A percentile compares a stretch with the other conserved stretches of the same genome.
Evolutionary conservation across 2,329 filamentous ascomycete species (phyloP).

Genomic region (Epichloe sibirici): DNA sequence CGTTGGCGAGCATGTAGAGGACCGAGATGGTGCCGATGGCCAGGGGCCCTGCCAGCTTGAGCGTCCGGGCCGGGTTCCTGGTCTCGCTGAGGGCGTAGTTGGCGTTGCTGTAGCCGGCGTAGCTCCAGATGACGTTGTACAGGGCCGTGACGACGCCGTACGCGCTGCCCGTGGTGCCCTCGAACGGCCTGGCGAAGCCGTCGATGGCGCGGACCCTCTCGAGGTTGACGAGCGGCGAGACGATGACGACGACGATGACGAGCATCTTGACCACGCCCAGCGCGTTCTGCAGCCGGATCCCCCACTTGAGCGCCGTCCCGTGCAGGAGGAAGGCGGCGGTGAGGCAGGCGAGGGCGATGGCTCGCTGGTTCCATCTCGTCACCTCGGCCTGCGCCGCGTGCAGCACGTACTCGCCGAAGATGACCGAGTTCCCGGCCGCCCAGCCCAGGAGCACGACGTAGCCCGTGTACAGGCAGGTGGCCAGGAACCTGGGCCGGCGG

Average conservation of each 20-base stretch:
- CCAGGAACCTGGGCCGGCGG: slow-evolving; percentile 46
- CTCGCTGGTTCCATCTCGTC: slow-evolving; percentile 54
- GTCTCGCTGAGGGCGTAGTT: slow-evolving; percentile 56
- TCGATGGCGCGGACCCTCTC: slow-evolving; percentile 44
- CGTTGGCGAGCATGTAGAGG: slow-evolving; percentile 55
- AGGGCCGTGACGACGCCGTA: slow-evolving; percentile 58
- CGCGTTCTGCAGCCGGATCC: slow-evolving; percentile 53
- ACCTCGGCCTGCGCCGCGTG: slow-evolving; percentile 51
- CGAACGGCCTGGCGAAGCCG: slow-evolving; percentile 52
- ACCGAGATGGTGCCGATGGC: slow-evolving; percentile 46
- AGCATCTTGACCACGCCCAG: slow-evolving; percentile 55
- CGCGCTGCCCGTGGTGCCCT: slow-evolving; percentile 51
- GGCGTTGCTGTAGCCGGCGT: slow-evolving; percentile 56
- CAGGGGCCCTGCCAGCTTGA: slow-evolving; percentile 52
- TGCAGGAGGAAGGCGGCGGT: slow-evolving; percentile 54
- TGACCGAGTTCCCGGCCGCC: slow-evolving; percentile 54
- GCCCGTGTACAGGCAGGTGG: slow-evolving; percentile 46
- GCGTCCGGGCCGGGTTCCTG: slow-evolving; percentile 49
- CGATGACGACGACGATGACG: slow-evolving; percentile 52
- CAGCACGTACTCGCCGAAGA: slow-evolving; percentile 60
- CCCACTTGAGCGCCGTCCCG: slow-evolving; percentile 51
- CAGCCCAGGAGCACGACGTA: slow-evolving; percentile 53
- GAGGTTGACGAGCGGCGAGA: slow-evolving; percentile 49
- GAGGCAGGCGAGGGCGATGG: slow-evolving; percentile 53
- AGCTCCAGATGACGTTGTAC: slow-evolving; percentile 62